phyloP scores from a whole-genome alignment of 331 rosid genomes.

The Spiraea crenata region DNA sequence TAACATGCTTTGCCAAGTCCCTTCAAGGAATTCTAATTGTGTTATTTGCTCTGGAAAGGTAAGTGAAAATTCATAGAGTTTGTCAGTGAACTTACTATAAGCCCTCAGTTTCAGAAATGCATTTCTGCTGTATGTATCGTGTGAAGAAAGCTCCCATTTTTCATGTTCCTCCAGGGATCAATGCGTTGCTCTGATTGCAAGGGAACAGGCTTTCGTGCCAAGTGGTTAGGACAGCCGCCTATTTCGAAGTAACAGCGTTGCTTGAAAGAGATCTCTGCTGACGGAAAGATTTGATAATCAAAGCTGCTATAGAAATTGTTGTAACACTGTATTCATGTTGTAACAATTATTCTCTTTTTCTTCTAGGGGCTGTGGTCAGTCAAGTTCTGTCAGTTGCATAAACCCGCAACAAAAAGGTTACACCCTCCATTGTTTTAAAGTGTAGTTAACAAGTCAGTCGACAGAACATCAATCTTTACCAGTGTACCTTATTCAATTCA shows the following conservation, averaged over 20 bases:
- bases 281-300: background rate
- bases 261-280: background rate
- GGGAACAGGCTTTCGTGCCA: constrained; percentile 97
- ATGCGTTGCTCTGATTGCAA: constrained; percentile 75
- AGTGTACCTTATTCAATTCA: background rate
- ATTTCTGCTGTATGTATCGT: background rate
- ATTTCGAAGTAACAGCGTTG: constrained; percentile 30
- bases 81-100: no score
- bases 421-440: constrained; percentile 14
- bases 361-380: background rate
- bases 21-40: constrained; percentile 72
- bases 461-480: background rate
- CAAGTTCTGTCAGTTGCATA: background rate
- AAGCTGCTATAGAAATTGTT: background rate
- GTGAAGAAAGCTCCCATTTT: background rate
- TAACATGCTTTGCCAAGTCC: constrained; percentile 88
- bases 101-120: background rate
- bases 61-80: constrained; percentile 5
- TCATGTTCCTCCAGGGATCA: constrained; percentile 57
- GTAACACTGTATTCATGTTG: constrained; percentile 3
- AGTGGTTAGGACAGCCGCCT: constrained; percentile 93
- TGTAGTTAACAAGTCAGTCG: background rate
- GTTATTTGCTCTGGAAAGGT: constrained; percentile 77
- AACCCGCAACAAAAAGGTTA: constrained; percentile 5
- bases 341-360: constrained; percentile 8